phyloP scores from a whole-genome alignment of 164 flowering plant genomes.

The Akebia trifoliata region DNA sequence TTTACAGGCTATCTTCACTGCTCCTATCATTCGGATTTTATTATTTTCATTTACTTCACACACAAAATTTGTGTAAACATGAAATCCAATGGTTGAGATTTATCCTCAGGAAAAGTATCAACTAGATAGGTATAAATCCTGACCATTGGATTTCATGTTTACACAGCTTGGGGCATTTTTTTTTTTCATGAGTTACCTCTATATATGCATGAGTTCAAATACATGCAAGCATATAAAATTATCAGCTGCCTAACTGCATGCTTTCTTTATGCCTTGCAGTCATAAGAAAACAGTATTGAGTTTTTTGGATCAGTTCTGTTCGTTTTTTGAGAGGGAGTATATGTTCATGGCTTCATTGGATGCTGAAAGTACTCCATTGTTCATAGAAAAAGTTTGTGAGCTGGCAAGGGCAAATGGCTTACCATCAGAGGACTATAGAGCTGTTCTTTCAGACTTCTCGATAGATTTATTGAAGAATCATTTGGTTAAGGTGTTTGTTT shows the following conservation, averaged over 20 bases:
- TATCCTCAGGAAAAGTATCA: too few relatives aligned
- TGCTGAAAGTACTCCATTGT: slow-evolving; percentile 34
- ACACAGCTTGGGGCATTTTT: too few relatives aligned
- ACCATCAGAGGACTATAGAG: slow-evolving; percentile 43
- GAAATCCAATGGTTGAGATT: too few relatives aligned
- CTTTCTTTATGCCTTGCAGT: slow-evolving; percentile 39
- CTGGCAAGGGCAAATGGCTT: slow-evolving; percentile 61
- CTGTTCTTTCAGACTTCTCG: slow-evolving; percentile 42
- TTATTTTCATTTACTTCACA: background rate
- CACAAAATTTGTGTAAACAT: too few relatives aligned
- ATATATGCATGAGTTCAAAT: background rate
- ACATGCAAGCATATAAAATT: background rate
- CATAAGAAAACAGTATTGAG: slow-evolving; percentile 57
- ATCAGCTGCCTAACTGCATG: slow-evolving; percentile 3
- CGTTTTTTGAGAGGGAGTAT: slow-evolving; percentile 55
- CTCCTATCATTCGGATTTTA: background rate
- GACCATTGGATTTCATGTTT: too few relatives aligned
- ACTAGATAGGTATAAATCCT: too few relatives aligned
- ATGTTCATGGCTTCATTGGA: slow-evolving; percentile 30
- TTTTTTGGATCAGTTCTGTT: slow-evolving; percentile 73
- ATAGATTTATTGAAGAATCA: slow-evolving; percentile 32
- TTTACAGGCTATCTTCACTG: background rate
- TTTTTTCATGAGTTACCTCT: too few relatives aligned
- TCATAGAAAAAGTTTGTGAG: slow-evolving; percentile 59
- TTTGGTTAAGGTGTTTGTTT: slow-evolving; percentile 50